These are phyloP conservation scores for Lepraria neglecta DNA, from an alignment of 495 filamentous ascomycete species.

Conservation along the genomic window DNA sequence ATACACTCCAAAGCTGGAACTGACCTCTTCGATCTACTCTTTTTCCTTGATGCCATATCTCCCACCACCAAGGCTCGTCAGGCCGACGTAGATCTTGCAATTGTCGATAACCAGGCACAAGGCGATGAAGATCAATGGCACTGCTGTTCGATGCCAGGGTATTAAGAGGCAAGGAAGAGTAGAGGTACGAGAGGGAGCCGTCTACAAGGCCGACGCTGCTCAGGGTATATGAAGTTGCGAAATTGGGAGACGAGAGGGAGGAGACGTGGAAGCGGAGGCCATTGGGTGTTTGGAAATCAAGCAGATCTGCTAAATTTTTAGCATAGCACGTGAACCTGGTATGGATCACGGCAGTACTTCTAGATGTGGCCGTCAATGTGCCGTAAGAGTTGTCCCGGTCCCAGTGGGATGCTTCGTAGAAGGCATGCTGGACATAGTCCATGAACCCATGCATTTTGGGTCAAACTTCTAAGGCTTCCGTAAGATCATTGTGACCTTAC, in stretches of 20 bases:
- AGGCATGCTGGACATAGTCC: conserved; percentile 93
- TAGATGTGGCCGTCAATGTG: conserved; percentile 75
- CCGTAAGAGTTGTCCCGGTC: conserved; percentile 90
- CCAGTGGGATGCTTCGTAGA: conserved; percentile 82
- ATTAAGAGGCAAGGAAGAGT: conserved; percentile 68
- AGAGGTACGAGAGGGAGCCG: conserved; percentile 86
- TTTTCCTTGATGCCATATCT: conserved; percentile 44
- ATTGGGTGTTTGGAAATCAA: conserved; percentile 75
- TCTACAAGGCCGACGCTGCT: conserved; percentile 80
- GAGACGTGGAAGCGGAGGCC: conserved; percentile 75
- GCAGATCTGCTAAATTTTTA: conserved; percentile 50
- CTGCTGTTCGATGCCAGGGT: conserved; percentile 50
- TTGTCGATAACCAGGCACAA: conserved; percentile 66
- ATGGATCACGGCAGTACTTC: conserved; percentile 48
- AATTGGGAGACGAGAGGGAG: conserved; percentile 83
- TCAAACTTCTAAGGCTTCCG: not conserved
- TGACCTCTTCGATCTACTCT: conserved; percentile 34
- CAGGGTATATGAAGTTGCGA: conserved; percentile 84
- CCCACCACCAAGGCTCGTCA: conserved; percentile 45
- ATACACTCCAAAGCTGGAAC: conserved; percentile 9
- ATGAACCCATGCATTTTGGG: conserved; percentile 87
- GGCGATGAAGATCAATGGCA: conserved; percentile 54
- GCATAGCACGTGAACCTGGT: not conserved
- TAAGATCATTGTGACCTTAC: conserved; percentile 3
- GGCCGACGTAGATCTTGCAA: conserved; percentile 47